These are phyloP conservation scores for Leccinum uliginosum DNA, from an alignment of 768 basidiomycete genomes.

Conservation along the genomic window DNA sequence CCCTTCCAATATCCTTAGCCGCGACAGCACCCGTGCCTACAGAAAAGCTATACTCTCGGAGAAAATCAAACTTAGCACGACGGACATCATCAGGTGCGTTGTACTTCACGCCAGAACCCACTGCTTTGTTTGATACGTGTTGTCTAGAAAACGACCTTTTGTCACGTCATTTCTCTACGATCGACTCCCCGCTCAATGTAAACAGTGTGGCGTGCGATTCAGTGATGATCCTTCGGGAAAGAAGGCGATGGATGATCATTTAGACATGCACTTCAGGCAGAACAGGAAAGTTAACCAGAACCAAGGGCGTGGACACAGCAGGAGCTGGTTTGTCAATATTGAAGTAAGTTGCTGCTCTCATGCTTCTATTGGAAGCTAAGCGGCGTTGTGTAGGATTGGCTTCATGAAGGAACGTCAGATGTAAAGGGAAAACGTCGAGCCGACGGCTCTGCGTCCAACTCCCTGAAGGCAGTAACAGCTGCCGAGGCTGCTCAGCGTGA, in stretches of 20 bases:
- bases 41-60: constrained; percentile 56
- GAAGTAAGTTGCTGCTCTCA: constrained; percentile 48
- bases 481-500: constrained; percentile 69
- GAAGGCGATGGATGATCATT: constrained; percentile 77
- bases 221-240: constrained; percentile 67
- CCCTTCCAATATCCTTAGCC: constrained; percentile 35
- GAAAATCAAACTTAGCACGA: constrained; percentile 55
- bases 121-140: constrained; percentile 9
- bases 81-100: constrained; percentile 70
- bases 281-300: constrained; percentile 68
- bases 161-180: constrained; percentile 69
- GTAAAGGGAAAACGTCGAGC: constrained; percentile 67
- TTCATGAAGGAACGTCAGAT: constrained; percentile 58
- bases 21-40: constrained; percentile 54
- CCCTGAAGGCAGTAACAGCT: constrained; percentile 54
- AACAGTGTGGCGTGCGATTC: constrained; percentile 90
- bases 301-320: constrained; percentile 74
- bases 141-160: constrained; percentile 44
- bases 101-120: neutral
- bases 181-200: constrained; percentile 78
- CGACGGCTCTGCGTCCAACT: constrained; percentile 46
- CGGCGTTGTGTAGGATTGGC: constrained; percentile 71
- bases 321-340: constrained; percentile 82
- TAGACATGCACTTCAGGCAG: constrained; percentile 96
- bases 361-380: constrained; percentile 10